Conservation (phyloP, 2,329 filamentous ascomycete genomes). For the Ascomycota sp. region DNA sequence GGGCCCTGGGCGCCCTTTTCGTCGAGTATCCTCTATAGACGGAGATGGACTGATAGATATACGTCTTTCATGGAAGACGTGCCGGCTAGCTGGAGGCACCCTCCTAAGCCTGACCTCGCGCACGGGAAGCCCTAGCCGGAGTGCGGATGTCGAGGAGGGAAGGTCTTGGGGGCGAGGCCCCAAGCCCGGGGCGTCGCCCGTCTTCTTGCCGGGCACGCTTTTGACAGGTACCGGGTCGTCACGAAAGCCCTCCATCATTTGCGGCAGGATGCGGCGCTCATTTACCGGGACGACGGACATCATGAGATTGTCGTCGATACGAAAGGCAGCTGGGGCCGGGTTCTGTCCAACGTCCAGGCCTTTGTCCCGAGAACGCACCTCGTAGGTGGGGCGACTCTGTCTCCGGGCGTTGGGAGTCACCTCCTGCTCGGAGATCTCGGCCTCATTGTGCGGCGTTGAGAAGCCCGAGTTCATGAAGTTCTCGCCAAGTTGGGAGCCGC, state of each 20-base stretch:
- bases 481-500: slow-evolving; percentile 18
- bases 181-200: too few relatives aligned
- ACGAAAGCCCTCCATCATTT: slow-evolving; percentile 15
- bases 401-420: slow-evolving; percentile 2
- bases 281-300: slow-evolving; percentile 14
- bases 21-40: slow-evolving; percentile 5
- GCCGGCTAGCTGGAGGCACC: neutral
- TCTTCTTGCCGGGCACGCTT: slow-evolving; percentile 4
- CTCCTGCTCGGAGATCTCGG: slow-evolving; percentile 2
- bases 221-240: slow-evolving; percentile 5
- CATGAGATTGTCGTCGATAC: slow-evolving; percentile 16
- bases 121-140: neutral
- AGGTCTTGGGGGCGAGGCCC: slow-evolving; percentile 2
- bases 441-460: slow-evolving; percentile 15
- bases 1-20: slow-evolving; percentile 5
- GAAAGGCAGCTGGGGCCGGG: slow-evolving; percentile 8
- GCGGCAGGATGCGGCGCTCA: slow-evolving; percentile 6
- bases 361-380: neutral
- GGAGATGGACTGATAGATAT: slow-evolving; percentile 6
- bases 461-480: slow-evolving; percentile 18
- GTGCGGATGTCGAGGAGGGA: neutral
- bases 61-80: neutral
- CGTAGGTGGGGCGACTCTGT: too few relatives aligned
- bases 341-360: slow-evolving; percentile 1
- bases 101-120: slow-evolving; percentile 1